Conservation (phyloP, 768 basidiomycete genomes). For the Epithele typhae region DNA sequence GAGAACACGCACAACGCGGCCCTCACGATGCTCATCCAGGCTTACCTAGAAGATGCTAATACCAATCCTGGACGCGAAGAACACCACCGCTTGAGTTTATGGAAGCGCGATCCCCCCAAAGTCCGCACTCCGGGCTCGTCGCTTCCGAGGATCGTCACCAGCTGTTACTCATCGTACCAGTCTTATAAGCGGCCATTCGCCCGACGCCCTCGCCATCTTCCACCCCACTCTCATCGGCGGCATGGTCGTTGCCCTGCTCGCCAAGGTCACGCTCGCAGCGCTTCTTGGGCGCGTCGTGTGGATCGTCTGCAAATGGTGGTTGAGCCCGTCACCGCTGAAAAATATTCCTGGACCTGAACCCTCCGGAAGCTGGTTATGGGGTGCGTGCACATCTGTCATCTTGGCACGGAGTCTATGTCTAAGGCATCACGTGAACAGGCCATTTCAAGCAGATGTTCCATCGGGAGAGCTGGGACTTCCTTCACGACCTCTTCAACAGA, state of each 20-base stretch:
- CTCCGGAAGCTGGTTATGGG: not conserved
- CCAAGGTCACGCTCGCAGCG: too few relatives aligned
- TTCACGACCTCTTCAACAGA: not conserved
- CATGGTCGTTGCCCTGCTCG: not conserved
- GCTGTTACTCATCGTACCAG: not conserved
- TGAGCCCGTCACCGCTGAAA: not conserved
- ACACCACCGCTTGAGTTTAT: too few relatives aligned
- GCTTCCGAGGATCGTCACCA: not conserved
- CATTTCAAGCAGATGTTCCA: constrained; percentile 3
- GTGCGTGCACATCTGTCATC: not conserved
- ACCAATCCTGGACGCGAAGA: too few relatives aligned
- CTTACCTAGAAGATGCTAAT: too few relatives aligned
- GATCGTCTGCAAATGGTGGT: not conserved
- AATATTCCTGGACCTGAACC: constrained; percentile 8
- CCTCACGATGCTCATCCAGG: too few relatives aligned
- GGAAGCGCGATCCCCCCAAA: too few relatives aligned
- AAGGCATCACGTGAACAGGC: not conserved
- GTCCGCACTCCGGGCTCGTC: not conserved
- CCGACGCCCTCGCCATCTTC: not conserved
- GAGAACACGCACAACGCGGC: too few relatives aligned
- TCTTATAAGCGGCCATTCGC: not conserved
- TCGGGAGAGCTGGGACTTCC: constrained; percentile 6
- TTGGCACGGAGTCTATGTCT: not conserved
- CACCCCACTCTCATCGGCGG: not conserved
- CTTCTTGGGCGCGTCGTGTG: not conserved